Conservation (phyloP, 106 monocot genomes). For the Acanthochlamys bracteata region DNA sequence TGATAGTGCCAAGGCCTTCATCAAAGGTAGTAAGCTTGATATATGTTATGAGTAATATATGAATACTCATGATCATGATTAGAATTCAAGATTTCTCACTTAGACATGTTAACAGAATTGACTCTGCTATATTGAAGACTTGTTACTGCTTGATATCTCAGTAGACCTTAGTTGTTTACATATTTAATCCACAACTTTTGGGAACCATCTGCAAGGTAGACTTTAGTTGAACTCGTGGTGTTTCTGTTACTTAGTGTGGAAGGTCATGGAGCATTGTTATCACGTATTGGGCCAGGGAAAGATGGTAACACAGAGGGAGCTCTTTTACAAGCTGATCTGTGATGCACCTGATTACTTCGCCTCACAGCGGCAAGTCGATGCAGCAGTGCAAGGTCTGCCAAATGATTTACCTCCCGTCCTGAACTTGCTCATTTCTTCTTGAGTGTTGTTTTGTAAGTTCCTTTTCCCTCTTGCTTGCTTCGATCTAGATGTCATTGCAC, state of each 20-base stretch:
- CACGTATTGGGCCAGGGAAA: slow-evolving; percentile 54
- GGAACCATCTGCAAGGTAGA: background rate
- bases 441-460: no score
- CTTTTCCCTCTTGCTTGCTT: no score
- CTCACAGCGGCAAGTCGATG: slow-evolving; percentile 60
- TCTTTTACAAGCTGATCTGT: slow-evolving; percentile 85
- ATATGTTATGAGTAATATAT: no score
- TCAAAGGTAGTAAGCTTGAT: slow-evolving; percentile 59
- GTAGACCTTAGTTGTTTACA: no score
- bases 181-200: no score
- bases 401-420: no score
- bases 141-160: no score
- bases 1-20: slow-evolving; percentile 55
- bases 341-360: slow-evolving; percentile 77
- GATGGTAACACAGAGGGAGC: slow-evolving; percentile 80
- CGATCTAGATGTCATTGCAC: slow-evolving; percentile 56
- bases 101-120: background rate
- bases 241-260: slow-evolving; percentile 53
- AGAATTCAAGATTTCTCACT: background rate
- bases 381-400: slow-evolving; percentile 64
- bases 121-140: no score
- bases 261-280: slow-evolving; percentile 76
- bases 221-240: slow-evolving; percentile 3
- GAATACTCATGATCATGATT: no score
- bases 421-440: no score